Evolutionary conservation across 345 rosid species (phyloP).

Genomic region (Combretum micranthum): DNA sequence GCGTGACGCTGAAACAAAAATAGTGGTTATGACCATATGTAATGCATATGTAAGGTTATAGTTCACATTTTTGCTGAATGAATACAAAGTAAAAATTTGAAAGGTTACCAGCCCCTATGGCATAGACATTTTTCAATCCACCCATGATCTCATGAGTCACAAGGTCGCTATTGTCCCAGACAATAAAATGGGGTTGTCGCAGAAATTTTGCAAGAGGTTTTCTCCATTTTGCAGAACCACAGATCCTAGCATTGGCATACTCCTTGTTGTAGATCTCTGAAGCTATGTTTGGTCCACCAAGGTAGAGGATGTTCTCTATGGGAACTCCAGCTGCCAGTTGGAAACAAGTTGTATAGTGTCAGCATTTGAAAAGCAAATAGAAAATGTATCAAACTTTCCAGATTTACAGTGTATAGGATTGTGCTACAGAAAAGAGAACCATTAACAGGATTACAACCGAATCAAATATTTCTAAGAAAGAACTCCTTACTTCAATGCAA

Average conservation of each 20-base stretch:
- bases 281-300: constrained; percentile 83
- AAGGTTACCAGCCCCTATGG: constrained; percentile 74
- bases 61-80: neutral
- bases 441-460: no score
- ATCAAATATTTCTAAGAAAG: no score
- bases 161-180: constrained; percentile 82
- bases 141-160: constrained; percentile 88
- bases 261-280: constrained; percentile 74
- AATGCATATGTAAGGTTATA: neutral
- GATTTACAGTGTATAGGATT: no score
- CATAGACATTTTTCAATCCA: constrained; percentile 79
- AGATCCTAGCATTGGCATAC: constrained; percentile 77
- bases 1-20: neutral
- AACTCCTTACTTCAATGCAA: no score
- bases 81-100: neutral
- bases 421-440: no score
- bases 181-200: constrained; percentile 70
- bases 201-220: constrained; percentile 61
- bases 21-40: no score
- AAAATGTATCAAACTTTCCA: no score
- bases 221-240: constrained; percentile 76
- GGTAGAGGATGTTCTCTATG: constrained; percentile 63
- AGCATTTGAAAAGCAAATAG: no score
- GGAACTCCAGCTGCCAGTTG: constrained; percentile 50
- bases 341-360: no score